Conservation (phyloP, 768 basidiomycete species). For the Cystofilobasidium ferigula region DNA sequence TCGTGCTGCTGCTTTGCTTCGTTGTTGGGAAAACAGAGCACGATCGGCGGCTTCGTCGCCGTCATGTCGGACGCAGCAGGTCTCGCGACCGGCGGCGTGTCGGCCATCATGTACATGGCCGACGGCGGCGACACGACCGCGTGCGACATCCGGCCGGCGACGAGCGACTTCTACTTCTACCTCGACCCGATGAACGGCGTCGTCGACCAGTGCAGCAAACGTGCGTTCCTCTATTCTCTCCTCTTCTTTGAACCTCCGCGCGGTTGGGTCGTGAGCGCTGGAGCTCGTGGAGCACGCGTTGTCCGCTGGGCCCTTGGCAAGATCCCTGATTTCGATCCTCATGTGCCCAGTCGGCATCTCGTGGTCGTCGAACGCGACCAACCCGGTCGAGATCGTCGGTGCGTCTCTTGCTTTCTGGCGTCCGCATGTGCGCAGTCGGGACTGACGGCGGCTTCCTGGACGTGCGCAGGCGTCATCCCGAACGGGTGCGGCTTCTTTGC, state of each 20-base stretch:
- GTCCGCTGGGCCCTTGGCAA: too few species aligned
- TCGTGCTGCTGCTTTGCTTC: too few species aligned
- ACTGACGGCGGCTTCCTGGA: too few species aligned
- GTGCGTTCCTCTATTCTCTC: conserved; percentile 1
- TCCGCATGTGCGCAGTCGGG: background rate
- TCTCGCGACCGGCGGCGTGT: conserved; percentile 25
- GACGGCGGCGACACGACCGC: background rate
- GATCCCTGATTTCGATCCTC: background rate
- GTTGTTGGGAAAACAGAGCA: too few species aligned
- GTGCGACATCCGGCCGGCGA: background rate
- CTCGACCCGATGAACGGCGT: conserved; percentile 9
- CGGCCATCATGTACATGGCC: conserved; percentile 12
- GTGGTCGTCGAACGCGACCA: conserved; percentile 11
- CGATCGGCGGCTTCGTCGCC: conserved; percentile 16
- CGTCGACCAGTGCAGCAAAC: background rate
- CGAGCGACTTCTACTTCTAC: conserved; percentile 12
- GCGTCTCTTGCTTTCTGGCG: background rate
- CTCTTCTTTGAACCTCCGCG: background rate
- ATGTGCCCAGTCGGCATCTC: conserved; percentile 10
- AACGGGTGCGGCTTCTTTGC: conserved; percentile 1
- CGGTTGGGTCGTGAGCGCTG: too few species aligned
- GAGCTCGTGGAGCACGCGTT: background rate
- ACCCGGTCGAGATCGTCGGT: conserved; percentile 13
- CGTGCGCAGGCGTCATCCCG: conserved; percentile 14
- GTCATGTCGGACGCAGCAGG: conserved; percentile 21